Evolutionary conservation across 73 alveolate genomes (phyloP).

Genomic region (Blepharisma japonicum): DNA sequence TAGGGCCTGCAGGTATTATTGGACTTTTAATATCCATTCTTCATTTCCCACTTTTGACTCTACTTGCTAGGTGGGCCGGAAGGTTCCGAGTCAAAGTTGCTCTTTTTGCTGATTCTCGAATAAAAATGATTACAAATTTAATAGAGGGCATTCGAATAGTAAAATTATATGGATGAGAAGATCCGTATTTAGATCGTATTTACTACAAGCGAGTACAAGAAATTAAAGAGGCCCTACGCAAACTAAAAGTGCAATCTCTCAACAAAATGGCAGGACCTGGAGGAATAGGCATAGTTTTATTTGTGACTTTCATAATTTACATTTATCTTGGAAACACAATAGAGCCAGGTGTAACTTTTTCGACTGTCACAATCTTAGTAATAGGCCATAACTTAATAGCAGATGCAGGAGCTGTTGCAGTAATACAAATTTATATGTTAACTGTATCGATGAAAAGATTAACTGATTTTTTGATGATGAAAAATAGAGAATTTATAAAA

Average conservation of each 20-base stretch:
- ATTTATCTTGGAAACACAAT: neutral
- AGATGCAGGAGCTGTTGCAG: neutral
- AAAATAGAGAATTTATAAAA: too few species aligned
- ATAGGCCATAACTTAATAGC: neutral
- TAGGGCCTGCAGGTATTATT: neutral
- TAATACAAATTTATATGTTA: neutral
- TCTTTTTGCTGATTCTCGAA: neutral
- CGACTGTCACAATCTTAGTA: neutral
- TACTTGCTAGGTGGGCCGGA: neutral
- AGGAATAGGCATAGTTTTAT: neutral
- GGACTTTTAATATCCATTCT: neutral
- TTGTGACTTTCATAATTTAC: neutral
- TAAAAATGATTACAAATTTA: neutral
- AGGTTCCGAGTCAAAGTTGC: neutral
- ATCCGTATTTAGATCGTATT: neutral
- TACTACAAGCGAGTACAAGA: neutral
- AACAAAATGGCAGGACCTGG: neutral
- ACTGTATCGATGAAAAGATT: neutral
- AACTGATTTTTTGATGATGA: neutral
- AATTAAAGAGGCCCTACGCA: neutral
- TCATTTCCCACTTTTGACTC: neutral
- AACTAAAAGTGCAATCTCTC: neutral
- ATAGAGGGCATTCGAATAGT: conserved; percentile 44
- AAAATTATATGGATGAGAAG: conserved; percentile 51
- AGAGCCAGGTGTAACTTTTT: neutral